Conservation (phyloP, 306 rosid genomes). For the Hippophae rhamnoides region DNA sequence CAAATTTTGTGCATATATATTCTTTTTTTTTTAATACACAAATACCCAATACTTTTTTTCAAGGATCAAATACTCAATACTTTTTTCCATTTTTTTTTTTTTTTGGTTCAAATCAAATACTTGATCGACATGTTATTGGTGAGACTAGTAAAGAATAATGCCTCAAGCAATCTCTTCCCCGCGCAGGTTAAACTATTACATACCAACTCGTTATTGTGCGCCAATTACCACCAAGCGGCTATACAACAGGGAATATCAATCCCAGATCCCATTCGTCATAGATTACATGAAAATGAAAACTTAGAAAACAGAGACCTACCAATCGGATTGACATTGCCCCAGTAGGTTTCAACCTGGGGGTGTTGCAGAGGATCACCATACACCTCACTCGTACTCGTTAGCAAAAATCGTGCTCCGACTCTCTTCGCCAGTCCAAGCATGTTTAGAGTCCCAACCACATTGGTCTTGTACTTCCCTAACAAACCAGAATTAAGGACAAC, state of each 20-base stretch:
- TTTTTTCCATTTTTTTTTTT: too few relatives aligned
- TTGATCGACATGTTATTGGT: too few relatives aligned
- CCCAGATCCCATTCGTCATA: neutral
- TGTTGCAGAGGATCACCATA: constrained; percentile 98
- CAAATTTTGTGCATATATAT: too few relatives aligned
- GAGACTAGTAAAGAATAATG: too few relatives aligned
- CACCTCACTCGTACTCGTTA: constrained; percentile 95
- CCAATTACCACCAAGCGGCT: neutral
- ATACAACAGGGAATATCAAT: too few relatives aligned
- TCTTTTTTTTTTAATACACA: too few relatives aligned
- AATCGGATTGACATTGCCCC: constrained; percentile 99
- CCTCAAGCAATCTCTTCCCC: neutral
- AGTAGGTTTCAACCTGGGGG: constrained; percentile 94
- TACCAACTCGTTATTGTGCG: constrained; percentile 5
- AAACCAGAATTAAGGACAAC: constrained; percentile 36
- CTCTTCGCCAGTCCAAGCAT: constrained; percentile 90
- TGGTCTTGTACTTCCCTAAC: constrained; percentile 57
- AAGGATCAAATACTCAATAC: too few relatives aligned
- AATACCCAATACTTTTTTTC: too few relatives aligned
- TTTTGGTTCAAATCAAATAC: too few relatives aligned
- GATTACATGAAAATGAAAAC: neutral
- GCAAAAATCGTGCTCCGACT: constrained; percentile 79
- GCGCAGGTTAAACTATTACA: constrained; percentile 4
- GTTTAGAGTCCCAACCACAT: constrained; percentile 94
- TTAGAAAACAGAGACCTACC: constrained; percentile 30